A percentile compares a stretch with the other conserved stretches of the same genome.
Evolutionary conservation across 2,329 filamentous ascomycete genomes (phyloP).

Genomic region (Pseudocercospora cruenta): DNA sequence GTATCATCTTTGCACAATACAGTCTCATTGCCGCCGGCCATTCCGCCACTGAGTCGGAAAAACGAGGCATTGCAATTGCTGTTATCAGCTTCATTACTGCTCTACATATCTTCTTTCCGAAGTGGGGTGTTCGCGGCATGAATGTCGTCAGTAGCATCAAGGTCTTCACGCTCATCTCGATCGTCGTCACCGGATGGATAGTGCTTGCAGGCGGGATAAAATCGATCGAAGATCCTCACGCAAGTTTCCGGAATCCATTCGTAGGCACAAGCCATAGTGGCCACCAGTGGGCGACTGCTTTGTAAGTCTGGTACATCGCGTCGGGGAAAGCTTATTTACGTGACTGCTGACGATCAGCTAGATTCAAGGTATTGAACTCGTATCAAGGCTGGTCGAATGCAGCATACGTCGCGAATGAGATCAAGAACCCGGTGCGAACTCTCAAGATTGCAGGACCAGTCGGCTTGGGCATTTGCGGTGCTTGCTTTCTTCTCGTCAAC

Average conservation of each 20-base stretch:
- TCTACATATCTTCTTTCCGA: slow-evolving; percentile 57
- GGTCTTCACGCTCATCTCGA: slow-evolving; percentile 62
- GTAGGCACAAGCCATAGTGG: slow-evolving; percentile 48
- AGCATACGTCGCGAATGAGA: slow-evolving; percentile 65
- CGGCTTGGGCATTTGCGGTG: slow-evolving; percentile 51
- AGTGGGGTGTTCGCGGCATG: slow-evolving; percentile 30
- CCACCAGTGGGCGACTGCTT: slow-evolving; percentile 58
- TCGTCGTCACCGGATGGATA: slow-evolving; percentile 58
- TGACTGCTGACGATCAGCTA: not conserved
- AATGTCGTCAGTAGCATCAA: slow-evolving; percentile 64
- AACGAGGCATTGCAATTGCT: slow-evolving; percentile 68
- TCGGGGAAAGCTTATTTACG: not conserved
- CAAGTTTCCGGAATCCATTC: slow-evolving; percentile 61
- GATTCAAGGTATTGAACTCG: slow-evolving; percentile 52
- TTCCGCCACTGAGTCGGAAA: slow-evolving; percentile 61
- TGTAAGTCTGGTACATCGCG: slow-evolving; percentile 39
- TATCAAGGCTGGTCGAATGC: slow-evolving; percentile 52
- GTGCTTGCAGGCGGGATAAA: slow-evolving; percentile 60
- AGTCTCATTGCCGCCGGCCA: slow-evolving; percentile 60
- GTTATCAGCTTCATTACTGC: slow-evolving; percentile 48
- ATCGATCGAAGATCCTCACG: slow-evolving; percentile 52
- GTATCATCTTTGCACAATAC: slow-evolving; percentile 63
- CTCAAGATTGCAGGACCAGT: slow-evolving; percentile 48
- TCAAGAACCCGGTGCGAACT: slow-evolving; percentile 43
- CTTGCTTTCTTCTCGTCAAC: slow-evolving; percentile 61